Base-by-base conservation (phyloP, 176 grass and related monocot genomes). In the Oryza coarctata region DNA sequence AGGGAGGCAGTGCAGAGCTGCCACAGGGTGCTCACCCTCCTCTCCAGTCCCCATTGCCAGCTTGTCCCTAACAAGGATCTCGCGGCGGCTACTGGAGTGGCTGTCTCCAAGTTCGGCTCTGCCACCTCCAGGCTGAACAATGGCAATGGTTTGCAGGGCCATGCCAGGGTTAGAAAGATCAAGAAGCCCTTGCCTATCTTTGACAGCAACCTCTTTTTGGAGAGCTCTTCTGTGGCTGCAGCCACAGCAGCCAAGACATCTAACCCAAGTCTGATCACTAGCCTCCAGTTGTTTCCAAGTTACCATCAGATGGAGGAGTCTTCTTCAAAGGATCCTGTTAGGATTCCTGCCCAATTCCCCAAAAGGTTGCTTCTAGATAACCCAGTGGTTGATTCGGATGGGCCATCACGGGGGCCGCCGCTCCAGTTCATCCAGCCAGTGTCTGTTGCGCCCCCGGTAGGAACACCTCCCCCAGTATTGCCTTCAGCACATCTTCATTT, bases 191-290 rank as follows among this genome's bases (percentile, higher is more conserved):
- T 95, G 63, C 47, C 91, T 32, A 84, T 79, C 29, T 89, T 99
- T 22, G 85, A 95, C 52, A 82, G 82, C 75, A 92, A 80, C 38
- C 84, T 96, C 74, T 95, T 96, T 79, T n/a, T 92, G 25, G 97
- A 99, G 64, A 83, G 76, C 58, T 29, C 87, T 7, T 60, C 82
- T 13, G 12, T 63, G 20, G 45, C 68, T 3, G 71, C 79, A 20
- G 76, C 68, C 1, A 6, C 73, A 1, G 66, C 61, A 3, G 4
- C 84, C 13, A 90, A 80, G 40, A 25, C 62, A 5, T 73, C 87
- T 8, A 44, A 18, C 33, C 45, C 32, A 35, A 61, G 66, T 26
- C 61, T 85, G 25, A 58, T 78, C 89, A 88, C 89, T 60, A 34
- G 86, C 79, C 91, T 94, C 72, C 97, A 93, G 67, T 80, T 95